A percentile compares a stretch with the other conserved stretches of the same genome.
Evolutionary conservation across 306 rosid genomes (phyloP).

Genomic region (Corylus americana): DNA sequence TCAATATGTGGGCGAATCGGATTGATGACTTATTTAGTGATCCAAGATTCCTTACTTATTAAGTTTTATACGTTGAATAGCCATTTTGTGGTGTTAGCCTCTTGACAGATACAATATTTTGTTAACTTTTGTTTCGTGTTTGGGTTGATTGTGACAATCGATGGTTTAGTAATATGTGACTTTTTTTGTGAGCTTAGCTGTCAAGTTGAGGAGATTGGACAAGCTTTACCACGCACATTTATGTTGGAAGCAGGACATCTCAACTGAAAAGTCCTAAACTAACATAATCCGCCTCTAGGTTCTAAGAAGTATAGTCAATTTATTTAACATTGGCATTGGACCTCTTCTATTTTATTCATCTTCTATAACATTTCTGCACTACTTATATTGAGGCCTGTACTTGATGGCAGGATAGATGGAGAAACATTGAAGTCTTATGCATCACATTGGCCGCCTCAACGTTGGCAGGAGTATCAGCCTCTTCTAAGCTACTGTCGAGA

Average conservation of each 20-base stretch:
- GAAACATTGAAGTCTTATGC: conserved; percentile 64
- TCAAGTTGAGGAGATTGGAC: background rate
- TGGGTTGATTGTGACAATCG: background rate
- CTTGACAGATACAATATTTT: too few species aligned
- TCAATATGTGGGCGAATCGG: too few species aligned
- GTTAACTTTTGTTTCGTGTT: too few species aligned
- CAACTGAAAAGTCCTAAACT: background rate
- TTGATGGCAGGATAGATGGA: conserved; percentile 78
- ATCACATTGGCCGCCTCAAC: conserved; percentile 72
- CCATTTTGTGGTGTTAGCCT: too few species aligned
- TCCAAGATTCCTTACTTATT: too few species aligned
- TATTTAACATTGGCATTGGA: background rate
- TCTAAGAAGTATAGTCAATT: background rate
- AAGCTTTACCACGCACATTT: background rate
- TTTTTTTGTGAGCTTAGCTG: background rate
- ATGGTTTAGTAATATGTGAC: background rate
- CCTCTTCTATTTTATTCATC: background rate
- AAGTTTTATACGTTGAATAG: too few species aligned
- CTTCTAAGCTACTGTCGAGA: conserved; percentile 77
- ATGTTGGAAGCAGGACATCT: background rate
- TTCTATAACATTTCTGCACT: conserved; percentile 12
- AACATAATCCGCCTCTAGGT: background rate
- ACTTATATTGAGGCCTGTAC: conserved; percentile 20
- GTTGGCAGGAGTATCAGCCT: conserved; percentile 97
- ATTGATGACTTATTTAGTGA: too few species aligned